A percentile compares a stretch with the other conserved stretches of the same genome.
Evolutionary conservation across 2,329 filamentous ascomycete genomes (phyloP).

Genomic region (Talaromyces sp.): DNA sequence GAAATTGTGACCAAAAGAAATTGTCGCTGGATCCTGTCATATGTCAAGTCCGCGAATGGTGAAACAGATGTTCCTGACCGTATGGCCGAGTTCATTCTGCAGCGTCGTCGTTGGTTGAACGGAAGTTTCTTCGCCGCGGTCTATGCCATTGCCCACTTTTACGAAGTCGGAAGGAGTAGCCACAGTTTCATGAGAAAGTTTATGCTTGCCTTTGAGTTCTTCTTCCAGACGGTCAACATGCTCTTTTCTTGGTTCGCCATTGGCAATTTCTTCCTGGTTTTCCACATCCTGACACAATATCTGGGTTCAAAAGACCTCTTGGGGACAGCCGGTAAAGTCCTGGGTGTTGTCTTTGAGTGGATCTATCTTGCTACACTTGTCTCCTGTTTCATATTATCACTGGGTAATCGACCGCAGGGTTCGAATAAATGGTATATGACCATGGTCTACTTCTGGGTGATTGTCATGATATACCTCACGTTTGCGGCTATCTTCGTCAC

Average conservation of each 20-base stretch:
- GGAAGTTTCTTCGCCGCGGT: conserved; percentile 97
- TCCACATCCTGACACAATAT: conserved; percentile 90
- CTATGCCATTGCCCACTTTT: conserved; percentile 91
- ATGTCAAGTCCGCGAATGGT: conserved; percentile 94
- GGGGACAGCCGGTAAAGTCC: conserved; percentile 69
- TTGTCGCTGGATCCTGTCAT: conserved; percentile 94
- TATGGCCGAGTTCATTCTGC: conserved; percentile 90
- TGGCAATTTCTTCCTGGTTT: conserved; percentile 97
- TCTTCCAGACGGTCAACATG: conserved; percentile 93
- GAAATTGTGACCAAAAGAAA: conserved; percentile 97
- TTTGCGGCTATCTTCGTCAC: conserved; percentile 95
- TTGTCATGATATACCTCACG: conserved; percentile 91
- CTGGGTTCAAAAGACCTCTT: conserved; percentile 66
- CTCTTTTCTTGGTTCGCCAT: conserved; percentile 98
- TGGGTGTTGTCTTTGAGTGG: conserved; percentile 93
- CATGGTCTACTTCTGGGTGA: conserved; percentile 97
- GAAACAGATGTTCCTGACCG: conserved; percentile 96
- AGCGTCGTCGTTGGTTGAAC: conserved; percentile 95
- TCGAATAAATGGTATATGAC: conserved; percentile 91
- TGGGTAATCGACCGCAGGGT: conserved; percentile 91
- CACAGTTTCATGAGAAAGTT: conserved; percentile 84
- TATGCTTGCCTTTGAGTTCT: conserved; percentile 86
- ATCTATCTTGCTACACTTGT: conserved; percentile 87
- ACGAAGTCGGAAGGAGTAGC: conserved; percentile 90
- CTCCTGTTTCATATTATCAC: conserved; percentile 88